Evolutionary conservation across 805 yeast genomes (phyloP), one percentile per base, ranked within the genome.

Genomic region (Cyberlindnera lachancei): DNA sequence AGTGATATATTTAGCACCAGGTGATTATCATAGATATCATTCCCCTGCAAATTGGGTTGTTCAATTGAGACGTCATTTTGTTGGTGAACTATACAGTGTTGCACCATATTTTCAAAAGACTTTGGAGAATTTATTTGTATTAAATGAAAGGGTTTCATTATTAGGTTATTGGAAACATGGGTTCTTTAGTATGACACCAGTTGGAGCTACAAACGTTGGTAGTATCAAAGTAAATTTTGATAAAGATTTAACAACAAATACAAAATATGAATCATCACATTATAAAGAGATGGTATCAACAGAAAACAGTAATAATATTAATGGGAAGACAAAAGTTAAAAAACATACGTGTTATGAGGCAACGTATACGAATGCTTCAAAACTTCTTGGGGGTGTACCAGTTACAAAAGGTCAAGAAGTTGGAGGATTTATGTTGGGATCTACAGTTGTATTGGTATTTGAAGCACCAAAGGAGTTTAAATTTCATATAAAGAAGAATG

Each of bases 151-250:
- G 47, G 98, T 92, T 4, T 94, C 98, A 0, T 61, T 92, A 30
- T 68, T 92, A 35, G 99, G 99, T 2, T 78, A 85, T 50, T 92
- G 98, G 98, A 84, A 82, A 53, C 72, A 92, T 55, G 99, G 99
- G 0, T 92, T 92, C 49, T 92, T 92, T 63, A 80, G 94, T 43
- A 92, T 92, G 99, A 90, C 95, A 1, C 96, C 99, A 0, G 98
- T 92, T 10, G 99, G 99, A 11, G 99, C 99, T 16, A 92, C 98
- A 3, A 92, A 92, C 59, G 99, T 92, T 19, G 99, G 99, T 6
- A 81, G 94, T 48, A 92, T 92, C 44, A 78, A 81, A 37, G 70
- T 92, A 44, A 86, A 88, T 53, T 92, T 92, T 50, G 99, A 92
- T 59, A 79, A 80, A 59, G 88, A 84, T 50, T 70, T 92, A 50